Conservation (phyloP, 2,329 filamentous ascomycete genomes). For the Claviceps maximensis region DNA sequence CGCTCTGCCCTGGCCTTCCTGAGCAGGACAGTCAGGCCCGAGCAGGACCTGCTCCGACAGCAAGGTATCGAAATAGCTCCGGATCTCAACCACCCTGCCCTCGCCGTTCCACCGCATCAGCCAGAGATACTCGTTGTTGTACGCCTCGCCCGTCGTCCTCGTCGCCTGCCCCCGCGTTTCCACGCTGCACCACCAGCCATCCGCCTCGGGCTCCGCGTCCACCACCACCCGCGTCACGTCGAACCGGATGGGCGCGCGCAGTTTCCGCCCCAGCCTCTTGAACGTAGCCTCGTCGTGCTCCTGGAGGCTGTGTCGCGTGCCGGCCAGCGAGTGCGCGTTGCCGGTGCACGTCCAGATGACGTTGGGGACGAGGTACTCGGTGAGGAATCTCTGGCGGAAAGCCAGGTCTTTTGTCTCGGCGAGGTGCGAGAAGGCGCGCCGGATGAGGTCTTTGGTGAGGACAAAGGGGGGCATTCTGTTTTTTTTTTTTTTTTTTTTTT, state of each 20-base stretch:
- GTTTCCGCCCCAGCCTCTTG: slow-evolving; percentile 10
- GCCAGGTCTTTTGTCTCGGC: slow-evolving; percentile 7
- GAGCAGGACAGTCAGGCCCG: too few relatives aligned
- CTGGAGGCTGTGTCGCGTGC: slow-evolving; percentile 9
- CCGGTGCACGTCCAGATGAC: slow-evolving; percentile 14
- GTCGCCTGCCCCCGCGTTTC: slow-evolving; percentile 11
- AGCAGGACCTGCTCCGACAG: slow-evolving; percentile 9
- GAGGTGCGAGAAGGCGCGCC: slow-evolving; percentile 10
- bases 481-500: too few relatives aligned
- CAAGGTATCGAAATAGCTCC: slow-evolving; percentile 13
- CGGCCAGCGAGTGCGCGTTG: slow-evolving; percentile 12
- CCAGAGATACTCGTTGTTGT: slow-evolving; percentile 15
- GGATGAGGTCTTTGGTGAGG: slow-evolving; percentile 12
- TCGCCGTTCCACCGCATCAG: slow-evolving; percentile 12
- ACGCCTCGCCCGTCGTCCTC: slow-evolving; percentile 9
- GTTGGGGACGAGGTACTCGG: slow-evolving; percentile 8
- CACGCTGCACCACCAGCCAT: slow-evolving; percentile 14
- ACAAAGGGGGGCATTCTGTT: slow-evolving; percentile 9
- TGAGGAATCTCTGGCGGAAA: slow-evolving; percentile 10
- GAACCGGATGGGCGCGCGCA: slow-evolving; percentile 12
- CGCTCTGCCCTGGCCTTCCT: too few relatives aligned
- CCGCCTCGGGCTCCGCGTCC: slow-evolving; percentile 9
- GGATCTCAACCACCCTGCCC: slow-evolving; percentile 13
- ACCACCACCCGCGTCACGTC: slow-evolving; percentile 11
- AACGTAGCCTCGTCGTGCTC: slow-evolving; percentile 11